Percentiles rank a stretch among this genome's conserved stretches.
These are phyloP conservation scores for Tetrastigma voinierianum DNA, from an alignment of 164 flowering plant species.

Conservation along the genomic window DNA sequence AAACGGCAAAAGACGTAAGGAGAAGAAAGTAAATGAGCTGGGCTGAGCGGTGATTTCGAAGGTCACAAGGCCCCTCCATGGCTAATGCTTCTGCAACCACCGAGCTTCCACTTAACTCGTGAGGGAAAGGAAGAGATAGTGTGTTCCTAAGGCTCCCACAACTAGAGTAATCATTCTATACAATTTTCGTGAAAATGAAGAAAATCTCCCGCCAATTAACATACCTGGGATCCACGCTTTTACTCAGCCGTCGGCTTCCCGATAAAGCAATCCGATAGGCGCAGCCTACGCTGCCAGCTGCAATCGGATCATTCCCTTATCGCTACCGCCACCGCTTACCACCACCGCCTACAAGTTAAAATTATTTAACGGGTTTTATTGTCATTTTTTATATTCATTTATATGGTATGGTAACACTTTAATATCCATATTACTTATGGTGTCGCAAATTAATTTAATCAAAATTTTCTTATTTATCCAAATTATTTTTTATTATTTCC, in stretches of 20 bases:
- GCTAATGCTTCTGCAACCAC: slow-evolving; percentile 1
- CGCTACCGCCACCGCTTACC: background rate
- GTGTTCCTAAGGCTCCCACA: no score
- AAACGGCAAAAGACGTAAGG: slow-evolving; percentile 1
- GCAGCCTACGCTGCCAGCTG: background rate
- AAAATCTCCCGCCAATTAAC: slow-evolving; percentile 30
- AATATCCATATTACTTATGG: no score
- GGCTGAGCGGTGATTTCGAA: slow-evolving; percentile 25
- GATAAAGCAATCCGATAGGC: background rate
- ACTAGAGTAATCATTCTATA: no score
- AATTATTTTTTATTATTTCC: no score
- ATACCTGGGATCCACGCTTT: background rate
- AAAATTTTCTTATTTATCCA: no score
- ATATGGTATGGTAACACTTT: no score
- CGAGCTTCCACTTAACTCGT: slow-evolving; percentile 7
- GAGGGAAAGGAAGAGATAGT: background rate
- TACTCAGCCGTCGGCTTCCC: no score
- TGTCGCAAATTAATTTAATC: no score
- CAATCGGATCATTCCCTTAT: background rate
- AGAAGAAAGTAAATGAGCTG: slow-evolving; percentile 29
- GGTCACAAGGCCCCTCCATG: slow-evolving; percentile 37
- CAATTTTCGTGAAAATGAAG: background rate
- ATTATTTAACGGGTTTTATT: no score
- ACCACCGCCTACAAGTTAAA: no score
- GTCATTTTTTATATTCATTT: no score